Base-by-base conservation (phyloP, 768 basidiomycete genomes). In the Tylopilus sp. region DNA sequence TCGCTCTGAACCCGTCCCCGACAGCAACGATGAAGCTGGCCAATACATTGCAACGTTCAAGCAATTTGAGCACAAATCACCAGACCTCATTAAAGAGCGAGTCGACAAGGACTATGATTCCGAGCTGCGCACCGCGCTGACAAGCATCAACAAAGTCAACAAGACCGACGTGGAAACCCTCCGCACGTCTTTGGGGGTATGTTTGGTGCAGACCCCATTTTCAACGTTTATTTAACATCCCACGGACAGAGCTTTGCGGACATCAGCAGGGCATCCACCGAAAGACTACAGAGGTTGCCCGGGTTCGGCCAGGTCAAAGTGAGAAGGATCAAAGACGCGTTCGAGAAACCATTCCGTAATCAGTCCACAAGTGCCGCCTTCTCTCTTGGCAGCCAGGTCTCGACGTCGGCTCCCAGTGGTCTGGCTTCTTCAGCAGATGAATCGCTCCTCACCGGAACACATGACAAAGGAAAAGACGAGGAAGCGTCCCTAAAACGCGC, bases 131-230 rank as follows among this genome's bases (percentile, higher is more conserved):
- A 81, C 82, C 18, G 80, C 90, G 1, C 75, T 99, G 23, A 98
- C 95, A 2, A 83, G 82, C 57, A 90, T 98, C 61, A 87, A 81
- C 64, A 92, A 90, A 59, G 91, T 99, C 55, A 98, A 98, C 71
- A 97, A 95, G 75, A 98, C 95, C 4, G 97, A 99, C 61, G 92
- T 95, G 2, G 85, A 91, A 70, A 98, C 95, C 4, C 74, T 99
- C 38, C 81, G 90, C 20, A 86, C 86, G 2, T 87, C 91, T n/a
- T 86, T 95, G 59, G 95, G 94, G 31, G 95, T 98, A 72, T 51
- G 86, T 76, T 26, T 4, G 18, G 31, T 50, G 3, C 10, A 18
- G 47, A 12, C n/a, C 17, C 31, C 23, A 17, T 39, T 36, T 10
- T 23, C 38, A 41, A 26, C n/a, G n/a, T n/a, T n/a, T 33, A 47